phyloP scores from a whole-genome alignment of 202 grass and related monocot genomes.

The Alloteropsis angusta region DNA sequence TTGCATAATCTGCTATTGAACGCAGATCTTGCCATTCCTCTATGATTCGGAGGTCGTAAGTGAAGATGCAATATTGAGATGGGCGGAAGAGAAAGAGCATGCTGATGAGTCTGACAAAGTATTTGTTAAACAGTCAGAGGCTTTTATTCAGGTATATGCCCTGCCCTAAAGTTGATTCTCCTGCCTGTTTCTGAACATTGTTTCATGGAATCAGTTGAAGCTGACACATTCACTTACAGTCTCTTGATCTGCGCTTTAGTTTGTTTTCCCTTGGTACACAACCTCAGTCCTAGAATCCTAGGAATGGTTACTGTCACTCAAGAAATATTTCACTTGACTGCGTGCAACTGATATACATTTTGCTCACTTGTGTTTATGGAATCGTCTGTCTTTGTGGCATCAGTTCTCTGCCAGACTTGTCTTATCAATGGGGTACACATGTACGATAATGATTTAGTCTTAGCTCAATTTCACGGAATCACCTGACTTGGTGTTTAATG shows the following conservation, averaged over 20 bases:
- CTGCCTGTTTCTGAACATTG: not conserved
- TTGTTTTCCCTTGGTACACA: not conserved
- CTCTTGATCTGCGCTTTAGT: not conserved
- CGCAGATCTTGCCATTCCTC: conserved; percentile 63
- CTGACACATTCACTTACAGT: not conserved
- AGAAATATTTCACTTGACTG: not conserved
- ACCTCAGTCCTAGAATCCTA: not conserved
- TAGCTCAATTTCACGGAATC: not conserved
- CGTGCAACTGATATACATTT: not conserved
- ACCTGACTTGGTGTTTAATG: not conserved
- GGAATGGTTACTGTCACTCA: not conserved
- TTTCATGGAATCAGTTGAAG: not conserved
- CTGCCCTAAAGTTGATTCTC: not conserved
- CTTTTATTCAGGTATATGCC: conserved; percentile 67
- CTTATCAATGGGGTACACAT: not conserved
- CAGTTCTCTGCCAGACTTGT: not conserved
- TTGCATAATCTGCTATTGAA: conserved; percentile 14
- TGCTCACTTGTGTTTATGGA: not conserved
- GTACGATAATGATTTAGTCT: not conserved
- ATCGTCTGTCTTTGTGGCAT: not conserved
- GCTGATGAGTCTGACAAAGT: conserved; percentile 84
- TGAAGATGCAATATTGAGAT: conserved; percentile 87
- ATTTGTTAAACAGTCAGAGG: conserved; percentile 72
- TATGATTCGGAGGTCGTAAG: conserved; percentile 64
- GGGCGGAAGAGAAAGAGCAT: conserved; percentile 70